Percentiles rank a stretch among this genome's conserved stretches.
Evolutionary conservation across 2,329 filamentous ascomycete species (phyloP).

Genomic region (Penicillium hordei): DNA sequence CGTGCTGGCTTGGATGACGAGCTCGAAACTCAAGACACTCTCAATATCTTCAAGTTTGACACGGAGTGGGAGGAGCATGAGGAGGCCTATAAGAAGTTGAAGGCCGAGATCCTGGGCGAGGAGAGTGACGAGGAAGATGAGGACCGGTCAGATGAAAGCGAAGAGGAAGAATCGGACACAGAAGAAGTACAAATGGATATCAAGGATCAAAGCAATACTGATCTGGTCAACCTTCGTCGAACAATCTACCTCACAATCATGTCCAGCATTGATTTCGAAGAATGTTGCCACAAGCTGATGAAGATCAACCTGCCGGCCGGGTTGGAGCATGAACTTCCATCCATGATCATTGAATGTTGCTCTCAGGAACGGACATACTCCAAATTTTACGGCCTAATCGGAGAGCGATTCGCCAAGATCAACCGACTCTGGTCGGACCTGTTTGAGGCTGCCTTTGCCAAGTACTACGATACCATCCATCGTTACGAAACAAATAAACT

Average conservation of each 20-base stretch:
- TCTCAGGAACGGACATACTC: slow-evolving; percentile 96
- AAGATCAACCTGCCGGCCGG: slow-evolving; percentile 85
- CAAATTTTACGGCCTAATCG: slow-evolving; percentile 94
- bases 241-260: slow-evolving; percentile 98
- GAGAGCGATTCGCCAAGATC: slow-evolving; percentile 91
- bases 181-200: slow-evolving; percentile 87
- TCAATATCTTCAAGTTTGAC: slow-evolving; percentile 97
- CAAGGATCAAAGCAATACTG: slow-evolving; percentile 95
- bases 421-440: slow-evolving; percentile 93
- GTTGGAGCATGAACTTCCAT: slow-evolving; percentile 84
- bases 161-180: slow-evolving; percentile 69
- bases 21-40: slow-evolving; percentile 76
- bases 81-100: slow-evolving; percentile 82
- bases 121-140: slow-evolving; percentile 81
- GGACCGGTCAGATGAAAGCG: slow-evolving; percentile 58
- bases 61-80: slow-evolving; percentile 87
- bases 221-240: slow-evolving; percentile 86
- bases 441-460: slow-evolving; percentile 84
- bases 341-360: slow-evolving; percentile 96
- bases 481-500: slow-evolving; percentile 94
- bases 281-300: slow-evolving; percentile 96
- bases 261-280: slow-evolving; percentile 93
- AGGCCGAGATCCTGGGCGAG: slow-evolving; percentile 91
- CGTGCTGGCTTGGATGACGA: slow-evolving; percentile 77
- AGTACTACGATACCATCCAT: slow-evolving; percentile 97